Percentiles rank a stretch among this genome's conserved stretches.
Evolutionary conservation across 768 basidiomycete genomes (phyloP).

Genomic region (Mycena pura): DNA sequence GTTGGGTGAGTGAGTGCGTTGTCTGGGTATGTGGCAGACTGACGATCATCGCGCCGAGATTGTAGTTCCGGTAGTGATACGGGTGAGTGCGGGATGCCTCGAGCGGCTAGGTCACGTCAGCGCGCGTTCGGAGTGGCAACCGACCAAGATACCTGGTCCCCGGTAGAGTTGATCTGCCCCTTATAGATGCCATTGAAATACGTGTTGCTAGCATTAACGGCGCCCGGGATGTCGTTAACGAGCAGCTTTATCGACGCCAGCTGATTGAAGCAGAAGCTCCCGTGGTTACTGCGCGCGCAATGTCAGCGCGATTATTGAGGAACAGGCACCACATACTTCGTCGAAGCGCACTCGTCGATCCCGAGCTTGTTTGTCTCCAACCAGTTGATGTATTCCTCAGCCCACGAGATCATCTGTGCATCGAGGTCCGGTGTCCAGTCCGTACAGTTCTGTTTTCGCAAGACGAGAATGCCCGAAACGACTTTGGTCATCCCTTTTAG

Average conservation of each 20-base stretch:
- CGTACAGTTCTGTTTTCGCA: slow-evolving; percentile 54
- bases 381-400: slow-evolving; percentile 60
- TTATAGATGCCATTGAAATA: slow-evolving; percentile 61
- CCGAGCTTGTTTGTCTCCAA: slow-evolving; percentile 56
- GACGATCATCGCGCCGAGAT: slow-evolving; percentile 72
- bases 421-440: slow-evolving; percentile 65
- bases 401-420: slow-evolving; percentile 56
- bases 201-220: slow-evolving; percentile 50
- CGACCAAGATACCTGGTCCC: slow-evolving; percentile 56
- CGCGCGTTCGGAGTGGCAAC: no score
- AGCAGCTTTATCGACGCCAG: slow-evolving; percentile 62
- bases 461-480: slow-evolving; percentile 56
- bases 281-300: slow-evolving; percentile 61
- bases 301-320: background rate
- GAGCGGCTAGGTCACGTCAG: slow-evolving; percentile 52
- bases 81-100: slow-evolving; percentile 69
- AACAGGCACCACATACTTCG: slow-evolving; percentile 50
- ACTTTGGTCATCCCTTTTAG: slow-evolving; percentile 65
- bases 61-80: slow-evolving; percentile 73
- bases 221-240: slow-evolving; percentile 56
- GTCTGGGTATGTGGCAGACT: slow-evolving; percentile 24
- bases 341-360: slow-evolving; percentile 49
- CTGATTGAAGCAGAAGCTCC: slow-evolving; percentile 68
- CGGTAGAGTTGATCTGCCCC: slow-evolving; percentile 59
- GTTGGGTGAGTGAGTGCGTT: background rate